Evolutionary conservation across 345 rosid species (phyloP).

Genomic region (Hevea brasiliensis): DNA sequence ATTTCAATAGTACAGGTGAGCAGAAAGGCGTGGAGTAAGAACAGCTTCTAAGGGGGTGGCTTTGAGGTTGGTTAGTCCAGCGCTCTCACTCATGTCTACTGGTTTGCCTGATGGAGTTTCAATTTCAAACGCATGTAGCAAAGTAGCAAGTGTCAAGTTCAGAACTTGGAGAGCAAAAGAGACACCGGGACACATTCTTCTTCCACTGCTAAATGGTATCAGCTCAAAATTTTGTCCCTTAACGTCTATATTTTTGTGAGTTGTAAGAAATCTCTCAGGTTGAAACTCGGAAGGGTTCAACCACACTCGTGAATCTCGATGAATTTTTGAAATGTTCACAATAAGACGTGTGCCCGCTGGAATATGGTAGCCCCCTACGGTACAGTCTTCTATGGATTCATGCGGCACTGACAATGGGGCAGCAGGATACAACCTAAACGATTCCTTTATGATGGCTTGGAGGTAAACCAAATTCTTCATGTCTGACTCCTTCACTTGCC

Average conservation of each 20-base stretch:
- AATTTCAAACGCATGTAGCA: constrained; percentile 10
- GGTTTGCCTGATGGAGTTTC: background rate
- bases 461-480: constrained; percentile 24
- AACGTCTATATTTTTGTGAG: constrained; percentile 8
- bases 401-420: background rate
- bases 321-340: constrained; percentile 12
- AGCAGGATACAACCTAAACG: constrained; percentile 22
- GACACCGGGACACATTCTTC: constrained; percentile 21
- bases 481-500: constrained; percentile 29
- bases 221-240: constrained; percentile 1
- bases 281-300: background rate
- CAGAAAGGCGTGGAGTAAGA: constrained; percentile 27
- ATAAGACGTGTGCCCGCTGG: constrained; percentile 13
- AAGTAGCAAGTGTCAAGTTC: constrained; percentile 8
- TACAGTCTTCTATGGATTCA: constrained; percentile 16
- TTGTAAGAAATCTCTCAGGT: constrained; percentile 19
- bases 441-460: constrained; percentile 26
- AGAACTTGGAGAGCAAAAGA: constrained; percentile 8
- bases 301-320: constrained; percentile 8
- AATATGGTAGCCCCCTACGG: constrained; percentile 5
- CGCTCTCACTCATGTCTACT: constrained; percentile 27
- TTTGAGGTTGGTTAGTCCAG: constrained; percentile 15
- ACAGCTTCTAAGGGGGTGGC: constrained; percentile 26
- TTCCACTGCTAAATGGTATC: constrained; percentile 18
- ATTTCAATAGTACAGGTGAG: background rate